phyloP scores from a whole-genome alignment of 495 filamentous ascomycete species.

The Hypoxylon rickii region DNA sequence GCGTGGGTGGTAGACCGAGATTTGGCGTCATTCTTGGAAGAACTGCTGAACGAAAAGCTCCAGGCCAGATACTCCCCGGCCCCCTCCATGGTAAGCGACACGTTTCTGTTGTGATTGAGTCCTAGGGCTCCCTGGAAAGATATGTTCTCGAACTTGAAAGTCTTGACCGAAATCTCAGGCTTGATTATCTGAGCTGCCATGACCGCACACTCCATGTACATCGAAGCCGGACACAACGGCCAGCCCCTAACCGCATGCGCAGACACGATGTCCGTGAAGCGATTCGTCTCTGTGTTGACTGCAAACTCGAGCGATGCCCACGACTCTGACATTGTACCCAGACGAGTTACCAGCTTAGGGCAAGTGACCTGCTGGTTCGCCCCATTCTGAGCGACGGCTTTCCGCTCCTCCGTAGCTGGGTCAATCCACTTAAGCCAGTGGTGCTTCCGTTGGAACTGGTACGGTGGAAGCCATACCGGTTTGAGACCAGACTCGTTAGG shows the following conservation, averaged over 20 bases:
- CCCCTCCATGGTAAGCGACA: conserved; percentile 18
- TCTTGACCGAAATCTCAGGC: conserved; percentile 2
- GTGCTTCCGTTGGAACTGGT: conserved; percentile 54
- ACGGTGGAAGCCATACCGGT: conserved; percentile 51
- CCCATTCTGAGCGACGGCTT: not conserved
- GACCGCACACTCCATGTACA: conserved; percentile 44
- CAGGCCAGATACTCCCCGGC: conserved; percentile 6
- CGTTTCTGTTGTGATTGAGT: conserved; percentile 17
- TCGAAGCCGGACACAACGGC: conserved; percentile 40
- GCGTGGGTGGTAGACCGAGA: conserved; percentile 1
- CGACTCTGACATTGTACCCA: not conserved
- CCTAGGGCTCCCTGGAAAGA: conserved; percentile 31
- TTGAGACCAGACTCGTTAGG: conserved; percentile 25
- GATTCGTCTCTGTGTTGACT: conserved; percentile 5
- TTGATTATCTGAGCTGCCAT: conserved; percentile 29
- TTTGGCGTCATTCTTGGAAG: conserved; percentile 1
- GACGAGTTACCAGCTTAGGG: not conserved
- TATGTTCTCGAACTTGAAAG: conserved; percentile 23
- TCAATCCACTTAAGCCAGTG: conserved; percentile 7
- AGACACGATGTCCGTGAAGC: conserved; percentile 5
- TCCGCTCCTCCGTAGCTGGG: not conserved
- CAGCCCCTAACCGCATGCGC: conserved; percentile 3
- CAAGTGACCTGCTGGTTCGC: not conserved
- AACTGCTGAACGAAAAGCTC: conserved; percentile 11
- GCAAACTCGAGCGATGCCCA: not conserved